Evolutionary conservation across 2,329 filamentous ascomycete genomes (phyloP), one percentile per base, ranked within the genome.

Genomic region (Ophiostoma sp.): DNA sequence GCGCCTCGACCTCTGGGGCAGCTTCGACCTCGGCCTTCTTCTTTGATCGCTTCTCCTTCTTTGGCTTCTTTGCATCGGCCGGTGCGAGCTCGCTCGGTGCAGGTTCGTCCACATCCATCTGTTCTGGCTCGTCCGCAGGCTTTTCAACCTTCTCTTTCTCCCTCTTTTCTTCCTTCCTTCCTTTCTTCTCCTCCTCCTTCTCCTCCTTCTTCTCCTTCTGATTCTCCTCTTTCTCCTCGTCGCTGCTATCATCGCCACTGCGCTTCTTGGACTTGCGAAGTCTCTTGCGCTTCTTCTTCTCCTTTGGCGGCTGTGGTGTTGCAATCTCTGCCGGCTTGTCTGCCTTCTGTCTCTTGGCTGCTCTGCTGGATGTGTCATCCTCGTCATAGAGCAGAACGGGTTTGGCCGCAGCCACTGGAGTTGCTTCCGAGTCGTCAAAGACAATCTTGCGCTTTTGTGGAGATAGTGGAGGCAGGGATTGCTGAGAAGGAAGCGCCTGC

Each of bases 111-210:
- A 66, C 42, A 14, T 66, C 67, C 58, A 64, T 66, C 4, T 40
- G 67, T 58, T 71, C 76, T 72, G 79, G 73, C 65, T 74, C 74
- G 71, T 69, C 63, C 74, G 72, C 71, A 64, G 75, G 6, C 27
- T 73, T 45, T 75, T 47, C 63, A 67, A 16, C 52, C 60, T 42
- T 14, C 2, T 49, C 42, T 36, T 42, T 42, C 9, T 64, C 27
- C 27, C 45, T 41, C 60, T 52, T 52, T 5, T 27, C n/a, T 12
- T 55, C 40, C 18, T 41, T 11, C 18, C 16, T 6, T 36, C 47
- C 64, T 5, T 66, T 36, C 36, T 45, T 27, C 14, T 58, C 14
- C 41, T 58, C 64, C 8, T 66, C 41, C 36, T 45, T 27, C 12
- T 55, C 14, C 1, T 64, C 27, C 4, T 27, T 9, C 6, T 18